Base-by-base conservation (phyloP, 1,139 yeast genomes). In the Nakaseomyces bracarensis region DNA sequence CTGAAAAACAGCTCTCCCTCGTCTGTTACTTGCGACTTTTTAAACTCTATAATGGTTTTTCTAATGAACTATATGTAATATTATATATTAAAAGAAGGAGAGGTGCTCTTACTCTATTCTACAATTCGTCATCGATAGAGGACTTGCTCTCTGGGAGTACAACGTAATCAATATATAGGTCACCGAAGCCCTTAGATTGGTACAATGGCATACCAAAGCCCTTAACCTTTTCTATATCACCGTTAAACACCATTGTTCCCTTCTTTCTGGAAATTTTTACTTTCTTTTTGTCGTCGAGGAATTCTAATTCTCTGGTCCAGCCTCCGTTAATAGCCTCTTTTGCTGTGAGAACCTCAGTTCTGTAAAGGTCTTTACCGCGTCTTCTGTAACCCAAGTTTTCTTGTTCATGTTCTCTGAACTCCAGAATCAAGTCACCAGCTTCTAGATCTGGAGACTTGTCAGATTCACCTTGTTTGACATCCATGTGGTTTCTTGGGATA, bases 171-270 rank as follows among this genome's bases (percentile, higher is more conserved):
- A 91, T 69, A 58, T 67, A 83, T 57, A 89, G 69, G 59, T 86
- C 85, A 26, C 97, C 98, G 59, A 61, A 74, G 18, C 40, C 42
- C 46, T 75, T 78, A 14, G 68, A 66, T 35, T 69, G 71, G 11
- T 54, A 49, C 11, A 69, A 50, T 1, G 97, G 97, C 96, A 91
- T 86, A 26, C 98, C 98, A 55, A 74, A 79, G 11, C 83, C 87
- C 48, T 68, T 65, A 26, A 89, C 50, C 3, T 70, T 61, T 60
- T 91, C 95, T 9, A 83, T 68, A 51, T 85, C 83, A 3, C 93
- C 93, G 55, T 79, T 68, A 38, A 66, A 50, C 1, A 83, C 77
- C 11, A 70, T 57, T 36, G 64, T 64, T 15, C 89, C 87, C 3
- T 54, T 48, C 0, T 55, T 56, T 48, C 95, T 71, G 23, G 65